Conservation (phyloP, 805 yeast species). For the Wickerhamomyces hampshirensis region DNA sequence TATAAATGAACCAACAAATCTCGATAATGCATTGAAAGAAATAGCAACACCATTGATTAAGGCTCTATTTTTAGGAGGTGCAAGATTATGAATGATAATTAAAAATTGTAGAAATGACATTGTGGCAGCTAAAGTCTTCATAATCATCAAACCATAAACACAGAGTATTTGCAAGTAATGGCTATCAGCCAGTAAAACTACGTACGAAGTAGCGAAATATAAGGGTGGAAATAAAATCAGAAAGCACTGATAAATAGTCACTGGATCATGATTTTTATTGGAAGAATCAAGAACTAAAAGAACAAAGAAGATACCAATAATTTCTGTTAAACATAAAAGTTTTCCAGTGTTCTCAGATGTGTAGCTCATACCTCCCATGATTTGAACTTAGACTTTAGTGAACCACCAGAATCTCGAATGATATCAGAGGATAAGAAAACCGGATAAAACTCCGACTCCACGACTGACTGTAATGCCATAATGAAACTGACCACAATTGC, state of each 20-base stretch:
- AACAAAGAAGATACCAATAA: conserved; percentile 16
- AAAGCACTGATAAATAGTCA: conserved; percentile 14
- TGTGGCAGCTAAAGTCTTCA: conserved; percentile 5
- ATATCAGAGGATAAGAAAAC: conserved; percentile 14
- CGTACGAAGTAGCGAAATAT: conserved; percentile 14
- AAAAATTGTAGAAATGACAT: conserved; percentile 12
- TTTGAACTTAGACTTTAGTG: conserved; percentile 10
- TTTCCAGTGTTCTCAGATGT: conserved; percentile 18
- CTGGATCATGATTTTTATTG: conserved; percentile 19
- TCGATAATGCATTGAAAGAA: conserved; percentile 10
- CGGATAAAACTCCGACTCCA: conserved; percentile 13
- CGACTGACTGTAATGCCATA: conserved; percentile 8
- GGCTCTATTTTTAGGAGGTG: conserved; percentile 13
- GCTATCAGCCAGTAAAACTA: conserved; percentile 15
- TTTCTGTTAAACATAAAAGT: conserved; percentile 18
- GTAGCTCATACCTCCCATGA: conserved; percentile 20
- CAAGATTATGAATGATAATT: conserved; percentile 12
- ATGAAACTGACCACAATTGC: conserved; percentile 9
- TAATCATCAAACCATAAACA: conserved; percentile 7
- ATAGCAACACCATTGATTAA: conserved; percentile 13
- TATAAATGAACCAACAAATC: conserved; percentile 13
- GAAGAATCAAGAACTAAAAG: conserved; percentile 17
- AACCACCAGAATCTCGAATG: conserved; percentile 10
- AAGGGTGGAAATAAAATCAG: conserved; percentile 15
- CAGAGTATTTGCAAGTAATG: conserved; percentile 2